phyloP scores from a whole-genome alignment of 2,329 filamentous ascomycete genomes.

The Pezicula neosporulosa region DNA sequence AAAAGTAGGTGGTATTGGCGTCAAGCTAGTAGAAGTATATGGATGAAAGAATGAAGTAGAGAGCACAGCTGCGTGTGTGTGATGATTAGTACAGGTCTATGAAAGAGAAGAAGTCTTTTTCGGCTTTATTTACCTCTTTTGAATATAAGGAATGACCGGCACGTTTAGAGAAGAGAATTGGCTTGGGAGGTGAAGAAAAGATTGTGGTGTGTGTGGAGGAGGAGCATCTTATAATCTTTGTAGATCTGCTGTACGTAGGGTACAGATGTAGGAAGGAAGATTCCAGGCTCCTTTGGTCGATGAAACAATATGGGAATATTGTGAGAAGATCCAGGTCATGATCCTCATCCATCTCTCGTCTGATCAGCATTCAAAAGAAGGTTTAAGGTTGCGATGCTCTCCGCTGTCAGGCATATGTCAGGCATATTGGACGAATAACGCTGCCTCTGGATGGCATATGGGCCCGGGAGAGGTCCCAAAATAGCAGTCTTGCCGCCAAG shows the following conservation, averaged over 20 bases:
- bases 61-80: slow-evolving; percentile 22
- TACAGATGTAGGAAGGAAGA: slow-evolving; percentile 5
- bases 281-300: slow-evolving; percentile 3
- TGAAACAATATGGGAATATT: slow-evolving; percentile 15
- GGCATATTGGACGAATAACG: slow-evolving; percentile 9
- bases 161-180: slow-evolving; percentile 12
- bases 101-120: not conserved
- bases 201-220: slow-evolving; percentile 4
- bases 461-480: slow-evolving; percentile 4
- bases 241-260: slow-evolving; percentile 4
- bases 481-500: slow-evolving; percentile 2
- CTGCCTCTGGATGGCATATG: slow-evolving; percentile 6
- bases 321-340: slow-evolving; percentile 3
- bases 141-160: slow-evolving; percentile 21
- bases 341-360: slow-evolving; percentile 18
- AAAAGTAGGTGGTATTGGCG: slow-evolving; percentile 8
- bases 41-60: slow-evolving; percentile 17
- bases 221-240: slow-evolving; percentile 13
- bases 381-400: slow-evolving; percentile 7
- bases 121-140: slow-evolving; percentile 18
- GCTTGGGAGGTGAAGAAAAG: slow-evolving; percentile 12
- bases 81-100: slow-evolving; percentile 10
- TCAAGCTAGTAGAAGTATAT: slow-evolving; percentile 19
- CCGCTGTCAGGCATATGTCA: slow-evolving; percentile 14
- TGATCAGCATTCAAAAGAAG: slow-evolving; percentile 22